A percentile compares a stretch with the other conserved stretches of the same genome.
phyloP scores from a whole-genome alignment of 805 yeast genomes.

The Ogataea populi-albae region DNA sequence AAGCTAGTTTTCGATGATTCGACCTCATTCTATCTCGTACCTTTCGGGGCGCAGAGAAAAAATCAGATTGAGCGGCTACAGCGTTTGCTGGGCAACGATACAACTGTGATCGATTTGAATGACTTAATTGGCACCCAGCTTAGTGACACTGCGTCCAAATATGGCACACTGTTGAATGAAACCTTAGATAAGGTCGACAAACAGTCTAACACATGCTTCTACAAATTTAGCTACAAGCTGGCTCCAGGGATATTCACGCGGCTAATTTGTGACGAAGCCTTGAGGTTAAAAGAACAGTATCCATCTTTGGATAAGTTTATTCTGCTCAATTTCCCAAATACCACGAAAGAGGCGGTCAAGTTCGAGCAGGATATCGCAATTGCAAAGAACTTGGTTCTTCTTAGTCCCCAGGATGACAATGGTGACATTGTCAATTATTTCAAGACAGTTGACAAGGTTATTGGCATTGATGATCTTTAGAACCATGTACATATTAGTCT shows the following conservation, averaged over 20 bases:
- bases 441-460: slow-evolving; percentile 58
- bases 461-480: slow-evolving; percentile 20
- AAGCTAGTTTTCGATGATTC: slow-evolving; percentile 24
- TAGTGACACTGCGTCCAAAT: slow-evolving; percentile 40
- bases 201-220: slow-evolving; percentile 29
- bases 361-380: slow-evolving; percentile 69
- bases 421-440: slow-evolving; percentile 62
- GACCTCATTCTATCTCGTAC: slow-evolving; percentile 29
- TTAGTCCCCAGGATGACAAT: slow-evolving; percentile 28
- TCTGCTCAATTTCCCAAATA: slow-evolving; percentile 57
- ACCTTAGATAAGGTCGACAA: slow-evolving; percentile 26
- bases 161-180: slow-evolving; percentile 51
- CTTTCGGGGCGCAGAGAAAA: slow-evolving; percentile 23
- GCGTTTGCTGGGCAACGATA: slow-evolving; percentile 15
- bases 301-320: slow-evolving; percentile 46
- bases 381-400: slow-evolving; percentile 38
- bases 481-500: slow-evolving; percentile 4
- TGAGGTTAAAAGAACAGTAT: slow-evolving; percentile 21
- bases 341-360: slow-evolving; percentile 63
- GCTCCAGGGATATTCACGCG: slow-evolving; percentile 51
- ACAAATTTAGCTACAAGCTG: slow-evolving; percentile 30
- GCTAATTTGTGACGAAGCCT: slow-evolving; percentile 37
- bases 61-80: slow-evolving; percentile 12
- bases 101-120: slow-evolving; percentile 49
- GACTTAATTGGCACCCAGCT: slow-evolving; percentile 47